Base-by-base conservation (phyloP, 495 filamentous ascomycete genomes). In the Penicillium cinerascens region DNA sequence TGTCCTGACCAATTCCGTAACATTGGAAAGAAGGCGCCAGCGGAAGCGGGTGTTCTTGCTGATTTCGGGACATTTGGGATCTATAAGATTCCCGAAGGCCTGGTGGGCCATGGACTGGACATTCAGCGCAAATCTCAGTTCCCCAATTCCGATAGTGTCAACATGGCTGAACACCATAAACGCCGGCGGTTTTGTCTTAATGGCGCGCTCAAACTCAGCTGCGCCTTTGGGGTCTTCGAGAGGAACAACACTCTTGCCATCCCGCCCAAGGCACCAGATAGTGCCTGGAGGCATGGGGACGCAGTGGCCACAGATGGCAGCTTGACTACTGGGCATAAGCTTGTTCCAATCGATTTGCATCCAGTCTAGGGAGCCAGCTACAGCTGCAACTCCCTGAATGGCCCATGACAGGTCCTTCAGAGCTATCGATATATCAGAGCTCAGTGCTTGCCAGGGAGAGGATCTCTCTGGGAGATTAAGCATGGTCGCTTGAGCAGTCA, bases 21-120 rank as follows among this genome's bases (percentile, higher is more conserved):
- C 72, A 51, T 79, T 70, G 4, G 79, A 74, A 23, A 79, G 52
- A 20, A 86, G 58, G 18, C 82, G 73, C 82, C 81, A 86, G 21
- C 66, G 59, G 4, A 76, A 59, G 1, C 54, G 51, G 16, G 62
- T 49, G 6, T 27, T 50, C 15, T 58, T 52, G 17, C 55, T 46
- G n/a, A 35, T 37, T 16, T 33, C 22, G 7, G 51, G 37, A 11
- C 42, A 41, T n/a, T 29, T 22, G 6, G 51, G 38, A 6, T 46
- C 39, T 21, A 51, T 20, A 47, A 84, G 63, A 22, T 67, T 68
- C 1, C 69, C 66, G 25, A 67, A 59, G 20, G 82, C 83, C 35
- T 76, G 68, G 56, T 89, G 86, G 0, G 79, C 66, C 13, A 88
- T 63, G 0, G 79, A 74, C 13, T 74, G 65, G 13, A 85, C 47